phyloP scores from a whole-genome alignment of 768 basidiomycete genomes.

The Auricularia sp. region DNA sequence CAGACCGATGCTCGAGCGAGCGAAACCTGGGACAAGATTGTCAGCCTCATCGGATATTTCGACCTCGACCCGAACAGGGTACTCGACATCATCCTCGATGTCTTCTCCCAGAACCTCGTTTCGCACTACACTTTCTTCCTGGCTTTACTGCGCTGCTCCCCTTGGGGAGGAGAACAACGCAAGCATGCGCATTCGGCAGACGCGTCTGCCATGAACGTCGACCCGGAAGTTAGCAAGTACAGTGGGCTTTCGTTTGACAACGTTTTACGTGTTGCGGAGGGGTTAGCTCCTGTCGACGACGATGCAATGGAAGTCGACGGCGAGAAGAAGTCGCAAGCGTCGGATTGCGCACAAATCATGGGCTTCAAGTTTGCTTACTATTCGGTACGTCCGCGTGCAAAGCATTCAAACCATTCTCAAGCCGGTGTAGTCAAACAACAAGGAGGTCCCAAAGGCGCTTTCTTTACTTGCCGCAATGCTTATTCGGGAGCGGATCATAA shows the following conservation, averaged over 20 bases:
- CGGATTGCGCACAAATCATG: slow-evolving; percentile 78
- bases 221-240: slow-evolving; percentile 32
- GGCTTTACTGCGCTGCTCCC: slow-evolving; percentile 73
- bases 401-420: background rate
- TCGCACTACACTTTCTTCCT: slow-evolving; percentile 86
- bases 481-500: slow-evolving; percentile 82
- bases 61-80: slow-evolving; percentile 93
- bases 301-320: slow-evolving; percentile 8
- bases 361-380: slow-evolving; percentile 97
- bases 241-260: slow-evolving; percentile 58
- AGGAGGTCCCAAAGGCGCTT: slow-evolving; percentile 58
- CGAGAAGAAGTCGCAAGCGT: slow-evolving; percentile 27
- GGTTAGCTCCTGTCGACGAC: slow-evolving; percentile 13
- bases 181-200: slow-evolving; percentile 19
- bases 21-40: slow-evolving; percentile 72
- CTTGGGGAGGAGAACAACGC: slow-evolving; percentile 45
- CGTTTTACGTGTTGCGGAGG: slow-evolving; percentile 47
- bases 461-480: slow-evolving; percentile 78
- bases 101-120: slow-evolving; percentile 70
- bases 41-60: slow-evolving; percentile 89
- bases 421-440: slow-evolving; percentile 19
- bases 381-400: slow-evolving; percentile 43
- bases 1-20: slow-evolving; percentile 54
- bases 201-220: slow-evolving; percentile 27
- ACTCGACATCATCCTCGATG: slow-evolving; percentile 86